phyloP scores from a whole-genome alignment of 2,329 filamentous ascomycete genomes.

The Xenoacremonium recifei region DNA sequence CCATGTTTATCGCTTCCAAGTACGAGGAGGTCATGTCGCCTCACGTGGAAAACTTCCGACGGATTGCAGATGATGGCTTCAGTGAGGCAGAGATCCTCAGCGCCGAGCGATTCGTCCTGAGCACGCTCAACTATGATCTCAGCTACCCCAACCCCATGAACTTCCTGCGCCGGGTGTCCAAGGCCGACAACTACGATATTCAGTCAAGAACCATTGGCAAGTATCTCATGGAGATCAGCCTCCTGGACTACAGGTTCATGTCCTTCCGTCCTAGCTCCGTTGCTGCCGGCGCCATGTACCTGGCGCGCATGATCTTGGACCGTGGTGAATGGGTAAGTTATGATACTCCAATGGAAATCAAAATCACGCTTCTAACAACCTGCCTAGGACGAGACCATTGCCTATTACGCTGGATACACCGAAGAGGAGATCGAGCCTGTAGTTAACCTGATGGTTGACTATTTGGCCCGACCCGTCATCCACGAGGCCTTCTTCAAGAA shows the following conservation, averaged over 20 bases:
- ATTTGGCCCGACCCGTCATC: conserved; percentile 82
- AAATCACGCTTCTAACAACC: no score
- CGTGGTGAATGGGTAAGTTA: conserved; percentile 85
- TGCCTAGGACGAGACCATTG: conserved; percentile 72
- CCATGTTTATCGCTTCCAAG: conserved; percentile 99
- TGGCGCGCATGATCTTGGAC: conserved; percentile 85
- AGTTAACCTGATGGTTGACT: conserved; percentile 93
- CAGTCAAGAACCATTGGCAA: conserved; percentile 96
- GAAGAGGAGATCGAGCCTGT: conserved; percentile 93
- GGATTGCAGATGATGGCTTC: conserved; percentile 96
- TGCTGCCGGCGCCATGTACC: conserved; percentile 91
- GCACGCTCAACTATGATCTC: conserved; percentile 90
- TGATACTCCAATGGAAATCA: no score
- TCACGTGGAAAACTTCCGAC: conserved; percentile 94
- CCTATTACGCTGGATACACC: conserved; percentile 89
- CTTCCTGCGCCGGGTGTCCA: conserved; percentile 96
- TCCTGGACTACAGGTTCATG: conserved; percentile 94
- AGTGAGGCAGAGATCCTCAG: conserved; percentile 92
- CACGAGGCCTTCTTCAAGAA: conserved; percentile 99
- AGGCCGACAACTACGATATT: conserved; percentile 99
- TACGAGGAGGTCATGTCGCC: conserved; percentile 98
- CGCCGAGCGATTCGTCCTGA: conserved; percentile 92
- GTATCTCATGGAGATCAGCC: conserved; percentile 95
- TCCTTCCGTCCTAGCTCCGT: conserved; percentile 84
- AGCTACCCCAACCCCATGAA: conserved; percentile 99